Conservation (phyloP, 2,329 filamentous ascomycete species). For the Talaromyces atroroseus region DNA sequence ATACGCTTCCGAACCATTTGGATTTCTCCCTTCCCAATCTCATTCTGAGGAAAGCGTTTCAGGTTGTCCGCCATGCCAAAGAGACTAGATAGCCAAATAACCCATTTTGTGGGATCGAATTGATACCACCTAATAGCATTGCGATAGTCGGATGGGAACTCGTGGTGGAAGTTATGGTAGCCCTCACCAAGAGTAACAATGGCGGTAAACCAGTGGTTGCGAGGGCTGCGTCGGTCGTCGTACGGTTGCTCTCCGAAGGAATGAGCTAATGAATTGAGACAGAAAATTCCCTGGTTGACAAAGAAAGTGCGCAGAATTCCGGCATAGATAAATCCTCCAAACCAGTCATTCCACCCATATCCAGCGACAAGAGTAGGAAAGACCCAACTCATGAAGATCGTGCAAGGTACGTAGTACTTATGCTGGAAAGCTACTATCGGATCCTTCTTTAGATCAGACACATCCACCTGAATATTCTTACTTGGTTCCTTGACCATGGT, state of each 20-base stretch:
- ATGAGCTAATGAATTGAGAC: slow-evolving; percentile 84
- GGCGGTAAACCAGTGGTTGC: slow-evolving; percentile 81
- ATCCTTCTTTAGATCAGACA: slow-evolving; percentile 82
- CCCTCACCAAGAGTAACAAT: slow-evolving; percentile 80
- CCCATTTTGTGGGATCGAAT: slow-evolving; percentile 90
- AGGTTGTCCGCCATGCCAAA: slow-evolving; percentile 78
- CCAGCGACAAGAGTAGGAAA: slow-evolving; percentile 72
- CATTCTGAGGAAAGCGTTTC: slow-evolving; percentile 85
- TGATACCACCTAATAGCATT: slow-evolving; percentile 89
- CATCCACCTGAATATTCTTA: slow-evolving; percentile 84
- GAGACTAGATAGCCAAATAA: slow-evolving; percentile 78
- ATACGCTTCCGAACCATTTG: slow-evolving; percentile 91
- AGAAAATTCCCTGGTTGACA: slow-evolving; percentile 88
- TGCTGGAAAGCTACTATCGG: slow-evolving; percentile 83
- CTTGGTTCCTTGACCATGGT: slow-evolving; percentile 68
- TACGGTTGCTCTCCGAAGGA: slow-evolving; percentile 91
- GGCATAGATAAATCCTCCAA: slow-evolving; percentile 76
- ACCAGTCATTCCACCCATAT: slow-evolving; percentile 73
- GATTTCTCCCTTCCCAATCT: slow-evolving; percentile 85
- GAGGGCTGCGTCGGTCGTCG: slow-evolving; percentile 85
- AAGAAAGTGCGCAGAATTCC: slow-evolving; percentile 84
- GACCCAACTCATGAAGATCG: slow-evolving; percentile 71
- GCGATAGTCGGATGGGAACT: slow-evolving; percentile 88
- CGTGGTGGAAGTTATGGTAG: slow-evolving; percentile 95
- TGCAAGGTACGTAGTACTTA: slow-evolving; percentile 67